Percentiles rank a stretch among this genome's conserved stretches.
Conservation (phyloP, 371 early-diverging fungal species). For the Conidiobolus incongruus region DNA sequence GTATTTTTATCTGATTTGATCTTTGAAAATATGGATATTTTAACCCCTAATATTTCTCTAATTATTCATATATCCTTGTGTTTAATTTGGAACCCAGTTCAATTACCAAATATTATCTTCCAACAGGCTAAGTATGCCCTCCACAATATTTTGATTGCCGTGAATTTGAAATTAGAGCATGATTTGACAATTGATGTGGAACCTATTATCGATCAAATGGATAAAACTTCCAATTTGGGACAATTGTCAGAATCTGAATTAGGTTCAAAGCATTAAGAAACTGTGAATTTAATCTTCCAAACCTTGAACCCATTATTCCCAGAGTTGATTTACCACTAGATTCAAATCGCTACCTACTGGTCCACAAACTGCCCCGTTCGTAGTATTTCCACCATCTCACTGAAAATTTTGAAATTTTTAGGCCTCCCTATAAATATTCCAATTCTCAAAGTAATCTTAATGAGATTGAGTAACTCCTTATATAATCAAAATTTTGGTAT, state of each 20-base stretch:
- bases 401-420: too few relatives aligned
- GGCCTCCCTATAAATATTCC: too few relatives aligned
- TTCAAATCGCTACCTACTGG: background rate
- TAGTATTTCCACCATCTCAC: too few relatives aligned
- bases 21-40: slow-evolving; percentile 44
- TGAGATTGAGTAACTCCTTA: slow-evolving; percentile 58
- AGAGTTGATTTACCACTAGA: background rate
- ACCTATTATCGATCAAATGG: slow-evolving; percentile 30
- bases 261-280: slow-evolving; percentile 15
- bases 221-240: slow-evolving; percentile 25
- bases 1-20: slow-evolving; percentile 60
- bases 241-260: slow-evolving; percentile 33
- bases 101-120: background rate
- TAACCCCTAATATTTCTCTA: slow-evolving; percentile 41
- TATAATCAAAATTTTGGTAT: slow-evolving; percentile 51
- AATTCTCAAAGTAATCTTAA: slow-evolving; percentile 30
- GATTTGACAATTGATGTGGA: slow-evolving; percentile 59
- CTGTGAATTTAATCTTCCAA: background rate
- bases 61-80: slow-evolving; percentile 24
- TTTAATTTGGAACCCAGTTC: background rate
- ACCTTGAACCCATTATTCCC: background rate
- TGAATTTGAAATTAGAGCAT: slow-evolving; percentile 59
- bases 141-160: slow-evolving; percentile 45
- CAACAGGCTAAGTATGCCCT: slow-evolving; percentile 40
- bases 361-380: too few relatives aligned